Conservation (phyloP, 78 protist genomes). For the Cavenderia fasciculata region DNA sequence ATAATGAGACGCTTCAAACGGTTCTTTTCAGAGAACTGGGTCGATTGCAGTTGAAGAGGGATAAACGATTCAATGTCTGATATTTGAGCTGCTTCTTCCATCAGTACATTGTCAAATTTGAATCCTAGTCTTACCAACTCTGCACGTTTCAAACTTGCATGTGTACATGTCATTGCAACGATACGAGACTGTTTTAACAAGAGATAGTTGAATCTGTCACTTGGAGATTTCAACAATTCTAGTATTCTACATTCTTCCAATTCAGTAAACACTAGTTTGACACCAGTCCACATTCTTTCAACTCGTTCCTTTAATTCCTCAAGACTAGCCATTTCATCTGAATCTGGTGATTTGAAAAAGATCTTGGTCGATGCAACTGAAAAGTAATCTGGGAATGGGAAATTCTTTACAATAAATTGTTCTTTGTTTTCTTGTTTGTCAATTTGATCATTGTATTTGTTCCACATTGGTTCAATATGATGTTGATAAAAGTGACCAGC, state of each 20-base stretch:
- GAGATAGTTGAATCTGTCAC: constrained; percentile 92
- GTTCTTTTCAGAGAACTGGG: constrained; percentile 7
- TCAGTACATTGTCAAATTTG: constrained; percentile 95
- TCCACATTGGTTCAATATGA: constrained; percentile 79
- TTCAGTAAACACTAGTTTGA: constrained; percentile 86
- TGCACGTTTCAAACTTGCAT: constrained; percentile 93
- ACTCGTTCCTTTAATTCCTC: not conserved
- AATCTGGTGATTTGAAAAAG: not conserved
- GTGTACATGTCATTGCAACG: constrained; percentile 99
- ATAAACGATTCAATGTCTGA: constrained; percentile 97
- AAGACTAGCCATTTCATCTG: not conserved
- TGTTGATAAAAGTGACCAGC: constrained; percentile 88
- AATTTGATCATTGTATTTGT: constrained; percentile 12
- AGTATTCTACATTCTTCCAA: constrained; percentile 88
- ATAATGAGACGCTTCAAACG: constrained; percentile 95
- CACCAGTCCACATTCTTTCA: constrained; percentile 59
- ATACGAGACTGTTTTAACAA: constrained; percentile 91
- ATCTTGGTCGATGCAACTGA: constrained; percentile 3
- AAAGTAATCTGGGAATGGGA: constrained; percentile 16
- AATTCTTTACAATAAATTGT: constrained; percentile 7
- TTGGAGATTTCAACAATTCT: constrained; percentile 90
- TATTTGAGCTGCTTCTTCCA: constrained; percentile 97
- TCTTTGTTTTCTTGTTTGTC: not conserved
- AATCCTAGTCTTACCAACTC: constrained; percentile 81
- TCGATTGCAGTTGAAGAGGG: constrained; percentile 94